Evolutionary conservation across 257 asterid species (phyloP).

Genomic region (Datura wrightii): DNA sequence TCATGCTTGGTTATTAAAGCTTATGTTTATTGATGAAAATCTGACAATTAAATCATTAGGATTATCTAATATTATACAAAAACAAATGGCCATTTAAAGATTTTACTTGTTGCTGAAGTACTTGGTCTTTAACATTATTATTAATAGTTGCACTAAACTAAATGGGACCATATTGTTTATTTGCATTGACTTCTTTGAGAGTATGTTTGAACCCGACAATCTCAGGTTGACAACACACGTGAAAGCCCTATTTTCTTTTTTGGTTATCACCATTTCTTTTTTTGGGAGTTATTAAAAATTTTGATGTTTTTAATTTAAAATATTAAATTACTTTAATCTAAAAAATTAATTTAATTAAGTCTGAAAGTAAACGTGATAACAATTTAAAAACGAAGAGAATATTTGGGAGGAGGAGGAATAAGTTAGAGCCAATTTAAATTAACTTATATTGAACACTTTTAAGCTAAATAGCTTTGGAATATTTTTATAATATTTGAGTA

Average conservation of each 20-base stretch:
- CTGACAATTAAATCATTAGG: neutral
- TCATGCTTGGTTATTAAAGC: neutral
- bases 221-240: slow-evolving; percentile 70
- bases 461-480: no score
- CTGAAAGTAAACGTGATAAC: no score
- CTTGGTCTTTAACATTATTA: neutral
- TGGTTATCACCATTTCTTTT: neutral
- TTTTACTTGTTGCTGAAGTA: neutral
- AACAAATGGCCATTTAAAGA: neutral
- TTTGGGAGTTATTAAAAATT: no score
- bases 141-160: neutral
- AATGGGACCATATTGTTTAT: slow-evolving; percentile 23
- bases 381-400: no score
- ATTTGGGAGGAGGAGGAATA: no score
- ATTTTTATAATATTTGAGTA: no score
- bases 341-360: no score
- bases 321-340: no score
- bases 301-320: no score
- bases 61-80: neutral
- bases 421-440: no score
- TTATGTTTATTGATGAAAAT: neutral
- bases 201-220: slow-evolving; percentile 66
- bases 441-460: no score
- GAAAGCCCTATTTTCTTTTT: slow-evolving; percentile 41
- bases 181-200: slow-evolving; percentile 51